Conservation (phyloP, 202 grass and related monocot genomes). For the Zizania palustris region DNA sequence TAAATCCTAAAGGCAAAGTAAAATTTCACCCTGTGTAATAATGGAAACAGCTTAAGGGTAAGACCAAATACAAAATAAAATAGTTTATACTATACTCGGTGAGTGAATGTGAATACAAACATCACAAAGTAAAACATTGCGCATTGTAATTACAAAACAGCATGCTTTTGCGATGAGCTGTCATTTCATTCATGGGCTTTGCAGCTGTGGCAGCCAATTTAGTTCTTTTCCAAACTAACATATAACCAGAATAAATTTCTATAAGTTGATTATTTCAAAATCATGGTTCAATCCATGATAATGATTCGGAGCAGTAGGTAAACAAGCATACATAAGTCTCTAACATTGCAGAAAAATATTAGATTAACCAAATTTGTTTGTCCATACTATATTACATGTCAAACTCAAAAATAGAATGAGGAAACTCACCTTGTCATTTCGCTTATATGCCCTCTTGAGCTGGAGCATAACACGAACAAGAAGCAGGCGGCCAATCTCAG, state of each 20-base stretch:
- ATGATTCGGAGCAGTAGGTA: background rate
- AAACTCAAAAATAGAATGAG: background rate
- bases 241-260: background rate
- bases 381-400: background rate
- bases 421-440: conserved; percentile 81
- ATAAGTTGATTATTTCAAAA: background rate
- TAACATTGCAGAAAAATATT: background rate
- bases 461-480: conserved; percentile 77
- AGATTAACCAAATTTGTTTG: conserved; percentile 9
- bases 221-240: conserved; percentile 9
- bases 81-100: background rate
- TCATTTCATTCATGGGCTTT: background rate
- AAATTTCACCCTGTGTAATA: conserved; percentile 8
- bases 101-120: background rate
- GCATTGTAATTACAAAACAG: background rate
- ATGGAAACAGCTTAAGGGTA: background rate
- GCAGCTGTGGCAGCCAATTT: background rate
- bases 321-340: background rate
- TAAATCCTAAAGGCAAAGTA: background rate
- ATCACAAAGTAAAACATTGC: background rate
- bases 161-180: background rate
- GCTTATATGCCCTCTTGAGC: conserved; percentile 92
- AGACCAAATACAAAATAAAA: background rate
- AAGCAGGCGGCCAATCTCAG: conserved; percentile 73
- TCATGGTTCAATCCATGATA: conserved; percentile 11